Evolutionary conservation across 169 alveolate genomes (phyloP).

Genomic region (Plasmodium fragile): DNA sequence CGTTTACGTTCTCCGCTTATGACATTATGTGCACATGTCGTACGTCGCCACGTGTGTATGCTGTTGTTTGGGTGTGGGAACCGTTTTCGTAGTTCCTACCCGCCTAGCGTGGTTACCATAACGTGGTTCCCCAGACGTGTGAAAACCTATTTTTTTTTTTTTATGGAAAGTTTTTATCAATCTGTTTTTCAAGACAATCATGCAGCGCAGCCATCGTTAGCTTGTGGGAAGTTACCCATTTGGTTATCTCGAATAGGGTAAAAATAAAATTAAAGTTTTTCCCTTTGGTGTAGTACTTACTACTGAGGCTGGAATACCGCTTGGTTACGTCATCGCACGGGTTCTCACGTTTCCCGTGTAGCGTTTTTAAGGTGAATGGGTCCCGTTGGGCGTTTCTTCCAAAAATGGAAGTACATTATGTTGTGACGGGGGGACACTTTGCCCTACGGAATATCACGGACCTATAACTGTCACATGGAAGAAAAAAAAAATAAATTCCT

Average conservation of each 20-base stretch:
- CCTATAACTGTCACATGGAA: background rate
- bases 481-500: background rate
- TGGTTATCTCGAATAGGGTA: background rate
- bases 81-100: background rate
- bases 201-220: background rate
- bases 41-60: background rate
- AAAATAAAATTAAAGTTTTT: background rate
- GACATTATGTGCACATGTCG: background rate
- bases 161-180: conserved; percentile 1
- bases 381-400: background rate
- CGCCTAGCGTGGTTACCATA: background rate
- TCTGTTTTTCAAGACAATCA: background rate
- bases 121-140: background rate
- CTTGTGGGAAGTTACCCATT: background rate
- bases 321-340: background rate
- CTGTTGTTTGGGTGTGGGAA: background rate
- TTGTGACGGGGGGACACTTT: background rate
- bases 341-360: background rate
- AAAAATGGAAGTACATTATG: background rate
- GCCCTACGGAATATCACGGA: background rate
- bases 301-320: background rate
- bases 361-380: background rate
- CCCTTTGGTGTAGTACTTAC: background rate
- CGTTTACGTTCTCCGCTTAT: background rate
- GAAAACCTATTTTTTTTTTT: background rate